Conservation (phyloP, 345 rosid species). For the Alliaria petiolata region DNA sequence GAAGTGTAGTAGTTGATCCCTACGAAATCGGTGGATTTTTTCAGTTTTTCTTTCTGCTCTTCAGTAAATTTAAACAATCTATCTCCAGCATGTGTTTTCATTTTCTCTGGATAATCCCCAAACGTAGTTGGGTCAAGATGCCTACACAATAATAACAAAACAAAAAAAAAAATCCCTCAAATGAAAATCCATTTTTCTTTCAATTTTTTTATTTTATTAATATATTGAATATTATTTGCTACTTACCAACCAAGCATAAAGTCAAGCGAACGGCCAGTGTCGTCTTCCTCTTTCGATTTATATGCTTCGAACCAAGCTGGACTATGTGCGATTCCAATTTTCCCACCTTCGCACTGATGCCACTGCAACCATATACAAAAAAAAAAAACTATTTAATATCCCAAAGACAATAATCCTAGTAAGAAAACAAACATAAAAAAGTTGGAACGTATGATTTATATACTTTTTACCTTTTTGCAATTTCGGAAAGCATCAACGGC, state of each 20-base stretch:
- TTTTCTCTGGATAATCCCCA: conserved; percentile 38
- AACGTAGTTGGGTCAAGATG: conserved; percentile 25
- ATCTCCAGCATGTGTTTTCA: conserved; percentile 31
- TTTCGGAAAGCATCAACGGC: not conserved
- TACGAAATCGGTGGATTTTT: conserved; percentile 35
- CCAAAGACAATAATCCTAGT: too few species aligned
- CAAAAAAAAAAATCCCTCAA: too few species aligned
- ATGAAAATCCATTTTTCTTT: too few species aligned
- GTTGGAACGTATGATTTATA: not conserved
- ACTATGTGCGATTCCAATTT: conserved; percentile 15
- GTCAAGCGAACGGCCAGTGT: not conserved
- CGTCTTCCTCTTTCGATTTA: not conserved
- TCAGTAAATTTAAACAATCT: conserved; percentile 35
- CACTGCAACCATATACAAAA: not conserved
- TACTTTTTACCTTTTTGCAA: not conserved
- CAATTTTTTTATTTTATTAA: too few species aligned
- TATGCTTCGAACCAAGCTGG: conserved; percentile 28
- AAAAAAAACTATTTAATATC: not conserved
- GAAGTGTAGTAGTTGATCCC: conserved; percentile 42
- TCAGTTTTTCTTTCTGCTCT: conserved; percentile 28
- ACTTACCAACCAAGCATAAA: conserved; percentile 21
- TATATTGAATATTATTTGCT: too few species aligned
- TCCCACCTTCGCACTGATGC: not conserved
- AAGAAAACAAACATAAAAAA: too few species aligned
- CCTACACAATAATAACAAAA: conserved; percentile 34